Percentiles rank a stretch among this genome's conserved stretches.
Conservation (phyloP, 169 alveolate genomes). For the Nephromyces sp. region DNA sequence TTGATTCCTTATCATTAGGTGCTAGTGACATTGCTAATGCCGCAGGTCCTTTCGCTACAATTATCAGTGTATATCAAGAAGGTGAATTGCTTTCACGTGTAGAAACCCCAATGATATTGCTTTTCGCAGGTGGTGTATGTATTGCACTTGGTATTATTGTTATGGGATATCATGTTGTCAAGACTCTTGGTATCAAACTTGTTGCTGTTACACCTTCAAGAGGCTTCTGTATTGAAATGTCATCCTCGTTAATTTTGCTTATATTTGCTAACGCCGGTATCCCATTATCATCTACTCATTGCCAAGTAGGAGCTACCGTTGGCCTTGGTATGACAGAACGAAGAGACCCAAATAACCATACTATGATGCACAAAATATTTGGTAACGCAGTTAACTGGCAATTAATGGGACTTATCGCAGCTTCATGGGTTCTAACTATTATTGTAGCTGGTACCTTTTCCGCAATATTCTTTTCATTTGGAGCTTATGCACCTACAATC, state of each 20-base stretch:
- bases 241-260: slow-evolving; percentile 51
- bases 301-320: slow-evolving; percentile 64
- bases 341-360: not conserved
- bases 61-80: slow-evolving; percentile 25
- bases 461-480: not conserved
- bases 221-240: slow-evolving; percentile 61
- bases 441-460: slow-evolving; percentile 13
- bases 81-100: slow-evolving; percentile 20
- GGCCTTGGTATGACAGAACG: slow-evolving; percentile 64
- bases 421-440: slow-evolving; percentile 28
- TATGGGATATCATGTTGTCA: slow-evolving; percentile 1
- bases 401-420: slow-evolving; percentile 16
- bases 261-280: slow-evolving; percentile 59
- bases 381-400: slow-evolving; percentile 19
- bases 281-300: slow-evolving; percentile 73
- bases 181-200: not conserved
- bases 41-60: slow-evolving; percentile 56
- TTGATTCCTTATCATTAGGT: slow-evolving; percentile 59
- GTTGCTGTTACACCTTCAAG: slow-evolving; percentile 67
- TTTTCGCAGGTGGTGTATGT: slow-evolving; percentile 54
- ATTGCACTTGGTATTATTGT: slow-evolving; percentile 54
- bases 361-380: not conserved
- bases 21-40: slow-evolving; percentile 73
- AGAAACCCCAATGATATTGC: slow-evolving; percentile 52
- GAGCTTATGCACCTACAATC: not conserved